Percentiles rank a stretch among this genome's conserved stretches.
These are phyloP conservation scores for Clathrospora elynae DNA, from an alignment of 2,329 filamentous ascomycete species.

Conservation along the genomic window DNA sequence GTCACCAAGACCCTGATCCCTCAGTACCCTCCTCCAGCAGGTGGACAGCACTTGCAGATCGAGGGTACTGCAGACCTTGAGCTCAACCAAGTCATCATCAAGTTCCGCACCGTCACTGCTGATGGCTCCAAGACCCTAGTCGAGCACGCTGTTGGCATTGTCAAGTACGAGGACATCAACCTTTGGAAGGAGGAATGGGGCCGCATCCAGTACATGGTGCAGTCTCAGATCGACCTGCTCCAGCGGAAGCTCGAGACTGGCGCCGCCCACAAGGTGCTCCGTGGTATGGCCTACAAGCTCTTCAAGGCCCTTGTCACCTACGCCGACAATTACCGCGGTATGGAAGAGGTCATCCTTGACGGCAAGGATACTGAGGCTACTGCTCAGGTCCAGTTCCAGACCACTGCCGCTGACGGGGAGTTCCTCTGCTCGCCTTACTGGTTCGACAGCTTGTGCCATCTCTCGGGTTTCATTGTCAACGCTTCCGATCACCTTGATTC, in stretches of 20 bases:
- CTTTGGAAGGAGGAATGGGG: conserved; percentile 69
- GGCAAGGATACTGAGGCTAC: conserved; percentile 62
- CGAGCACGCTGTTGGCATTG: conserved; percentile 66
- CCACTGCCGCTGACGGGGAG: conserved; percentile 58
- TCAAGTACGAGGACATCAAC: conserved; percentile 65
- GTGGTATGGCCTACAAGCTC: conserved; percentile 79
- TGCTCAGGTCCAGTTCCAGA: conserved; percentile 60
- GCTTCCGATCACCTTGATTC: conserved; percentile 64
- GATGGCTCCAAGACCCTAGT: conserved; percentile 61
- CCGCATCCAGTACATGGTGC: conserved; percentile 65
- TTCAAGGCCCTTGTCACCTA: conserved; percentile 65
- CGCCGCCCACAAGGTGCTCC: conserved; percentile 72
- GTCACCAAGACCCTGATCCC: conserved; percentile 73
- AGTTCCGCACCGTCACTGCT: conserved; percentile 63
- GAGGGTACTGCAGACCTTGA: conserved; percentile 65
- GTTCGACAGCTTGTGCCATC: conserved; percentile 63
- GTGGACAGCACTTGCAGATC: conserved; percentile 65
- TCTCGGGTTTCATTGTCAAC: conserved; percentile 66
- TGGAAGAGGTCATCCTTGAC: conserved; percentile 64
- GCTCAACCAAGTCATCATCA: conserved; percentile 60
- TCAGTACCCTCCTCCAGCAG: conserved; percentile 53
- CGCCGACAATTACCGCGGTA: conserved; percentile 61
- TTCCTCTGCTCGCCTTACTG: conserved; percentile 65
- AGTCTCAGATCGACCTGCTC: conserved; percentile 66
- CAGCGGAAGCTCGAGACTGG: conserved; percentile 68